Evolutionary conservation across 2,329 filamentous ascomycete genomes (phyloP).

Genomic region (Sclerotinia spermophila): DNA sequence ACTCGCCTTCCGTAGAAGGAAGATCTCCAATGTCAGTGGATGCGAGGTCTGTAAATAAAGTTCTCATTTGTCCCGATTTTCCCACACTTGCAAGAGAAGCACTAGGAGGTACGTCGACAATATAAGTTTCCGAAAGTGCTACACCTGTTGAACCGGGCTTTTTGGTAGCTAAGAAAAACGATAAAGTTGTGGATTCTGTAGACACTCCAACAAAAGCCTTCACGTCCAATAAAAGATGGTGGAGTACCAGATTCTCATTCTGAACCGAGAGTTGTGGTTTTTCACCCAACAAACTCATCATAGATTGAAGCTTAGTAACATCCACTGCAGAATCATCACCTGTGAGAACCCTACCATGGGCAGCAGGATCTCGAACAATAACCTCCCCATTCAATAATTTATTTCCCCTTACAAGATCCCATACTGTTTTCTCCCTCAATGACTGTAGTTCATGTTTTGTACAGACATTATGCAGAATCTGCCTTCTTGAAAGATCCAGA

Average conservation of each 20-base stretch:
- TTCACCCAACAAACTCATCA: slow-evolving; percentile 90
- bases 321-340: slow-evolving; percentile 92
- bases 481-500: slow-evolving; percentile 81
- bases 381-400: slow-evolving; percentile 92
- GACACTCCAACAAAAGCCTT: slow-evolving; percentile 76
- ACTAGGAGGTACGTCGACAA: slow-evolving; percentile 70
- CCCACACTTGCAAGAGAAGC: slow-evolving; percentile 65
- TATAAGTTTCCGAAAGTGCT: slow-evolving; percentile 78
- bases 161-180: slow-evolving; percentile 74
- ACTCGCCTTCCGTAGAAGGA: slow-evolving; percentile 61
- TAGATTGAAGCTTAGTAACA: slow-evolving; percentile 83
- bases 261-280: slow-evolving; percentile 60
- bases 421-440: slow-evolving; percentile 85
- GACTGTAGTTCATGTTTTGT: slow-evolving; percentile 78
- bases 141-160: slow-evolving; percentile 58
- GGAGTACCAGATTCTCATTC: slow-evolving; percentile 68
- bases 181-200: slow-evolving; percentile 70
- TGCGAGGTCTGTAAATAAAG: slow-evolving; percentile 82
- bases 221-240: slow-evolving; percentile 80
- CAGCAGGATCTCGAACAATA: slow-evolving; percentile 84
- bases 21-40: slow-evolving; percentile 50
- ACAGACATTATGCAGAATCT: slow-evolving; percentile 90
- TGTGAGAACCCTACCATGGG: slow-evolving; percentile 80
- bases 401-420: slow-evolving; percentile 91
- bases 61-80: slow-evolving; percentile 68